Base-by-base conservation (phyloP, 371 early-diverging fungal genomes). In the Mortierella sp. region DNA sequence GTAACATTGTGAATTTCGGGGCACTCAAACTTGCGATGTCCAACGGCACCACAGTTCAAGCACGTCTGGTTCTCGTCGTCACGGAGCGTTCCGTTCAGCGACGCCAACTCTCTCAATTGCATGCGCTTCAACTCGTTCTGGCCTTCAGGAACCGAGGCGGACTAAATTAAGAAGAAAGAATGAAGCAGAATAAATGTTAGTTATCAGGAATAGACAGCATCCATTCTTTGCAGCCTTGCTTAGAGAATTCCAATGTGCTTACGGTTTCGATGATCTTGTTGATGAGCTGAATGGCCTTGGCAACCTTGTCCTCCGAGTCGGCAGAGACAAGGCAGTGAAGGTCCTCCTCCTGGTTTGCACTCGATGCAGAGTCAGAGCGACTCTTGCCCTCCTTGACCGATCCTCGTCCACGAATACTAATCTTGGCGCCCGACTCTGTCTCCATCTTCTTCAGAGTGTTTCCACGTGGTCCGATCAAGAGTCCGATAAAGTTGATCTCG, bases 351-450 rank as follows among this genome's bases (percentile, higher is more conserved):
- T 95, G 95, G 40, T 88, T 90, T 5, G 89, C 84, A 37, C 90
- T 88, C 10, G 89, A 86, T 2, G 91, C 89, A 55, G 90, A 91
- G 71, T 95, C 95, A 29, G 86, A 84, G 66, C 91, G 82, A 39
- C 91, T 88, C 83, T 96, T 97, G n/a, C 99, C 98, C 81, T 98
- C 98, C 86, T 99, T 99, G 61, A 97, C 95, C 16, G 97, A 97
- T 22, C 99, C 99, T 71, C 93, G 92, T 64, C 99, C 99, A 76
- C 98, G 96, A 86, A 99, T 98, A 79, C 95, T 96, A 77, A 99
- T 97, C 85, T 98, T 98, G 45, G 96, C 94, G 13, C 97, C 97
- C 3, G 97, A 95, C 44, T 97, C 97, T 1, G 94, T 76, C 82
- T 99, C 98, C 91, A 98, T 96, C 76, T 94, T 94, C 81, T 98